Conservation (phyloP, 352 stramenopile genomes). For the Phytophthora lateralis region DNA sequence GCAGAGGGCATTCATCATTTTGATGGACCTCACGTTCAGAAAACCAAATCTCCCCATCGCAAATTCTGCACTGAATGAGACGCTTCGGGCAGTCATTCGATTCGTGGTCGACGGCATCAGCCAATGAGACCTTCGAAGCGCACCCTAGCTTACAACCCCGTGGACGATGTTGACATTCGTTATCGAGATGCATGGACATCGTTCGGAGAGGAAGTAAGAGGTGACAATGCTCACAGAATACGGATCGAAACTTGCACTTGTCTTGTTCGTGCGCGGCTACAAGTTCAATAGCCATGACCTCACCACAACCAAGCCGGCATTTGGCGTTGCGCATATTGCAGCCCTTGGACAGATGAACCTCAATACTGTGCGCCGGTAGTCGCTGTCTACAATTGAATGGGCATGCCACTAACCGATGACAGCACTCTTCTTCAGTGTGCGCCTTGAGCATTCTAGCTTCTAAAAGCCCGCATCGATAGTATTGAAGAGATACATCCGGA, state of each 20-base stretch:
- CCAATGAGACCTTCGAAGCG: conserved; percentile 24
- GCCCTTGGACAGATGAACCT: conserved; percentile 51
- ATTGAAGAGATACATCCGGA: not conserved
- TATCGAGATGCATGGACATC: conserved; percentile 44
- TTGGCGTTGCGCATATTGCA: conserved; percentile 65
- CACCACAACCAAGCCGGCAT: conserved; percentile 66
- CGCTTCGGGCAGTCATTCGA: conserved; percentile 57
- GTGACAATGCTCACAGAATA: conserved; percentile 67
- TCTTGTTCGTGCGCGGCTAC: conserved; percentile 62
- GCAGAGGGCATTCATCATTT: conserved; percentile 55
- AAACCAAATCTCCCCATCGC: conserved; percentile 49
- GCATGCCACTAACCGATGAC: conserved; percentile 58
- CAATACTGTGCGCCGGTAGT: conserved; percentile 41
- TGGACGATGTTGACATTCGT: conserved; percentile 39
- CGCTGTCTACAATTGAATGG: conserved; percentile 70
- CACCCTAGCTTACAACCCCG: conserved; percentile 66
- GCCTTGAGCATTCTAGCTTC: not conserved
- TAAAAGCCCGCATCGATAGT: conserved; percentile 26
- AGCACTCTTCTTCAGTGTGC: conserved; percentile 50
- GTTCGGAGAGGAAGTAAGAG: conserved; percentile 25
- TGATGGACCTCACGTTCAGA: conserved; percentile 49
- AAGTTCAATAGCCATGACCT: conserved; percentile 47
- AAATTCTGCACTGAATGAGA: conserved; percentile 60
- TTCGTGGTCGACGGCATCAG: conserved; percentile 45
- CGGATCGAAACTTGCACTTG: conserved; percentile 45